A percentile compares a stretch with the other conserved stretches of the same genome.
These are phyloP conservation scores for Voacanga thouarsii DNA, from an alignment of 257 asterid species.

Conservation along the genomic window DNA sequence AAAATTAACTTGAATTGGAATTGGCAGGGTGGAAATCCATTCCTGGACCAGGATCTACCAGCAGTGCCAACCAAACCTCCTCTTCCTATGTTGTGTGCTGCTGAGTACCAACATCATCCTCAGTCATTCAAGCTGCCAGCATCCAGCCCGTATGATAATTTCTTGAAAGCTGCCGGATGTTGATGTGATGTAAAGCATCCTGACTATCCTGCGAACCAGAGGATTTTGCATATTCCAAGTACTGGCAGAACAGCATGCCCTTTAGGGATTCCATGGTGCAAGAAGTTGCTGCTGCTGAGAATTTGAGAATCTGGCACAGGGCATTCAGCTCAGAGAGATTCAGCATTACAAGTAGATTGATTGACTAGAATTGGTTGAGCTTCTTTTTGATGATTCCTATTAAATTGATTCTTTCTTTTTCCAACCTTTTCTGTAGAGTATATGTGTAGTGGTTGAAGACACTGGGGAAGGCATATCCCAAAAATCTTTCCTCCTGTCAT, in stretches of 20 bases:
- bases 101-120: constrained; percentile 48
- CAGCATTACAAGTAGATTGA: not conserved
- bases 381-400: not conserved
- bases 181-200: constrained; percentile 21
- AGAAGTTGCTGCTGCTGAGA: constrained; percentile 15
- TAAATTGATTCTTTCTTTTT: constrained; percentile 10
- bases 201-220: not conserved
- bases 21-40: constrained; percentile 46
- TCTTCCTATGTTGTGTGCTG: constrained; percentile 37
- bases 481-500: not conserved
- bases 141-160: constrained; percentile 19
- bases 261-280: not conserved
- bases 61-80: constrained; percentile 32
- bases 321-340: not conserved
- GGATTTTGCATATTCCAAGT: constrained; percentile 9
- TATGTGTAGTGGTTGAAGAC: not conserved
- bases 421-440: not conserved
- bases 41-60: constrained; percentile 34
- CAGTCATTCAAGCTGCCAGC: constrained; percentile 19
- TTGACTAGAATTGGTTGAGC: constrained; percentile 6
- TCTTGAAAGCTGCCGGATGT: constrained; percentile 38
- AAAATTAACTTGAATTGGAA: not conserved
- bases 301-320: not conserved
- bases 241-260: not conserved
- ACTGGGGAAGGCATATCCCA: constrained; percentile 6